Evolutionary conservation across 805 yeast species (phyloP).

Genomic region (Ogataea dorogensis): DNA sequence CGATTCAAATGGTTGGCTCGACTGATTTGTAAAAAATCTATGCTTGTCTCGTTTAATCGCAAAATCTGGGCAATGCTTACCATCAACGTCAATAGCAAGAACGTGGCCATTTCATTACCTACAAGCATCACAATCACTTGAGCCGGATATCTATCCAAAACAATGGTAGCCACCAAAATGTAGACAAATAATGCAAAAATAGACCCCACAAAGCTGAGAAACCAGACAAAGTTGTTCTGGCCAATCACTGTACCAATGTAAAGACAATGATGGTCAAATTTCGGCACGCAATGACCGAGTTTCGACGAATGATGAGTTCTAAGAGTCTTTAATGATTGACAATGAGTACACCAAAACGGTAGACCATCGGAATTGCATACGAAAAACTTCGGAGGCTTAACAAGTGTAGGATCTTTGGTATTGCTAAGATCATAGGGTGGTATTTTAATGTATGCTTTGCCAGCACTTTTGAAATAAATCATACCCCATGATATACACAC

Average conservation of each 20-base stretch:
- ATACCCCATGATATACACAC: conserved; percentile 43
- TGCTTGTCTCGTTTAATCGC: conserved; percentile 48
- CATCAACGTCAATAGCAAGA: conserved; percentile 41
- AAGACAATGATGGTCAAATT: conserved; percentile 81
- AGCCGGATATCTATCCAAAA: conserved; percentile 12
- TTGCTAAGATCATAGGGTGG: conserved; percentile 39
- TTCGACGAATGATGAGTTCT: conserved; percentile 70
- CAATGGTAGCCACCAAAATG: conserved; percentile 38
- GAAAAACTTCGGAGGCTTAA: conserved; percentile 61
- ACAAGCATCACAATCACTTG: conserved; percentile 36
- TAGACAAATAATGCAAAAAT: conserved; percentile 39
- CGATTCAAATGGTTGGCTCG: conserved; percentile 9
- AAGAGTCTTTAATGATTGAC: conserved; percentile 62
- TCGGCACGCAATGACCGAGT: conserved; percentile 56
- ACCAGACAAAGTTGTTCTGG: conserved; percentile 56
- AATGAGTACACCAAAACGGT: conserved; percentile 72
- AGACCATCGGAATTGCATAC: conserved; percentile 72
- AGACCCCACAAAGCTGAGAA: conserved; percentile 50
- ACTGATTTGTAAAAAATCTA: conserved; percentile 41
- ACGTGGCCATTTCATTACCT: conserved; percentile 42
- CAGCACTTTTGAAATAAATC: conserved; percentile 56
- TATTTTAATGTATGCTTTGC: conserved; percentile 38
- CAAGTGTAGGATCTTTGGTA: too few species aligned
- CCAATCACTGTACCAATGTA: conserved; percentile 80
- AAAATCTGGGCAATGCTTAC: conserved; percentile 45